phyloP scores from a whole-genome alignment of 139 green algal genomes.

The Microglena sp. region DNA sequence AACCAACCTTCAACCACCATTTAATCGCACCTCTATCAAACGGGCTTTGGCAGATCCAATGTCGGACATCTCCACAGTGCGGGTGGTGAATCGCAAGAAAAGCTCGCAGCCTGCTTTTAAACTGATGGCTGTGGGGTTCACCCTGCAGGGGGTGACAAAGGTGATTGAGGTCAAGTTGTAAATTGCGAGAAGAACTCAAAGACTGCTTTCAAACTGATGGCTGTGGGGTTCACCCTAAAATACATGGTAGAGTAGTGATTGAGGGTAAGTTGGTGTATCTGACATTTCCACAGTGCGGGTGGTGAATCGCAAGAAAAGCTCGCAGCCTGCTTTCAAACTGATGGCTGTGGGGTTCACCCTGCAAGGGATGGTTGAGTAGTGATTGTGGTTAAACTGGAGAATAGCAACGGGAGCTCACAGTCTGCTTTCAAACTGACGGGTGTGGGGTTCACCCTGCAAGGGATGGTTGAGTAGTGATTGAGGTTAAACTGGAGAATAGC shows the following conservation, averaged over 20 bases:
- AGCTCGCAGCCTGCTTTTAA: slow-evolving; percentile 87
- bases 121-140: slow-evolving; percentile 79
- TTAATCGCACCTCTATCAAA: slow-evolving; percentile 58
- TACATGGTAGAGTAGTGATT: no score
- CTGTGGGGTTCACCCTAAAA: slow-evolving; percentile 69
- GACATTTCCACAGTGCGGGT: no score
- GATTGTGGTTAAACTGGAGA: no score
- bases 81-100: slow-evolving; percentile 87
- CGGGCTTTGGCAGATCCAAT: slow-evolving; percentile 61
- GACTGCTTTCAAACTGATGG: slow-evolving; percentile 78
- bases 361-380: no score
- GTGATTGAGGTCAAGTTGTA: slow-evolving; percentile 61
- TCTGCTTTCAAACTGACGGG: no score
- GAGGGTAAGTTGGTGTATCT: slow-evolving; percentile 53
- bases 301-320: slow-evolving; percentile 93
- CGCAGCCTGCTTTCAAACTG: slow-evolving; percentile 78
- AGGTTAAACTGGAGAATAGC: no score
- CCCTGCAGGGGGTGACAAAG: no score
- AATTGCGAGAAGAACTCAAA: slow-evolving; percentile 93
- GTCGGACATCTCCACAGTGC: slow-evolving; percentile 69
- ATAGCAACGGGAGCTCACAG: no score
- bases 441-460: no score
- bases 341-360: no score
- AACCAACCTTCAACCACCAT: no score
- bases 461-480: no score